phyloP scores from a whole-genome alignment of 805 yeast species.

The Groenewaldozyma salmanticensis region DNA sequence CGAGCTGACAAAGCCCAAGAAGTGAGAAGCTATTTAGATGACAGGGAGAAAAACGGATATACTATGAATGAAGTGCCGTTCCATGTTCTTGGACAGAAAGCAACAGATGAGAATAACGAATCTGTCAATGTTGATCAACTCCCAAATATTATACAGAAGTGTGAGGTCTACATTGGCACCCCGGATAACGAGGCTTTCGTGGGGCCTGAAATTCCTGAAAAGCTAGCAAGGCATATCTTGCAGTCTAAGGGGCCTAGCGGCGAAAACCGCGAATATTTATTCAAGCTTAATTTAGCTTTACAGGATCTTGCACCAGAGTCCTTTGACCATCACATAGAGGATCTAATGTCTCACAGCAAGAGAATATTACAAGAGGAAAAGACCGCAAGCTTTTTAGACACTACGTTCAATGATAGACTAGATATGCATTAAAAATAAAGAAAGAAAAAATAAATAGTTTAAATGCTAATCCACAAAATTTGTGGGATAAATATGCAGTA shows the following conservation, averaged over 20 bases:
- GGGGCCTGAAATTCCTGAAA: conserved; percentile 60
- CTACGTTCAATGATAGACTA: neutral
- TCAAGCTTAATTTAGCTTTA: conserved; percentile 42
- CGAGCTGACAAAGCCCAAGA: conserved; percentile 50
- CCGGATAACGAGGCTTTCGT: conserved; percentile 70
- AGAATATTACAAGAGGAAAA: neutral
- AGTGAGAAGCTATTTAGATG: conserved; percentile 62
- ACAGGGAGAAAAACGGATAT: conserved; percentile 86
- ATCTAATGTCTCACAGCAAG: conserved; percentile 18
- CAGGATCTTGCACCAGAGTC: conserved; percentile 30
- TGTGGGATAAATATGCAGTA: too few relatives aligned
- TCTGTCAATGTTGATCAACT: conserved; percentile 4
- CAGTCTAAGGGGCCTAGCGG: conserved; percentile 72
- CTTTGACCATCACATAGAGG: conserved; percentile 36
- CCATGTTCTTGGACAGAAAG: conserved; percentile 28
- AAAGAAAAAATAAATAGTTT: too few relatives aligned
- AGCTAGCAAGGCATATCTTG: conserved; percentile 54
- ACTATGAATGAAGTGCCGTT: conserved; percentile 59
- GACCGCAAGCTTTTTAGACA: neutral
- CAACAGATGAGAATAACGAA: conserved; percentile 15
- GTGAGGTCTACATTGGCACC: conserved; percentile 68
- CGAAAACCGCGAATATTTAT: conserved; percentile 60
- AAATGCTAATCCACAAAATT: too few relatives aligned
- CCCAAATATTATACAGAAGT: neutral
- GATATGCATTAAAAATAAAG: too few relatives aligned